These are phyloP conservation scores for Diaporthe vexans DNA, from an alignment of 2,329 filamentous ascomycete genomes.

Conservation along the genomic window DNA sequence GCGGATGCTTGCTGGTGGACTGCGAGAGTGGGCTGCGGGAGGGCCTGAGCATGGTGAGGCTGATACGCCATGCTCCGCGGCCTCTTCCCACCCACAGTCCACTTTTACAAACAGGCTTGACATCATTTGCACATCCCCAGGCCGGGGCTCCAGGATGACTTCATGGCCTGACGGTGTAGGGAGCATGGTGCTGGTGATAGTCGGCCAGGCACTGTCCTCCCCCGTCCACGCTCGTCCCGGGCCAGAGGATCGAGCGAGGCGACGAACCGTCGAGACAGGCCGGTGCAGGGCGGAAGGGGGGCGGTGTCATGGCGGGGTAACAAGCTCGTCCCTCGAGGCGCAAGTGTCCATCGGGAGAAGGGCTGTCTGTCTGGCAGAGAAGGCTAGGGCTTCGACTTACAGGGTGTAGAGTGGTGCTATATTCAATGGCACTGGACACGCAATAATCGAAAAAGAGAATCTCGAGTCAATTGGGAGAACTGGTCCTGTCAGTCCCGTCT, in stretches of 20 bases:
- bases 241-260: constrained; percentile 14
- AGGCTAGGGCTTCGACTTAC: constrained; percentile 4
- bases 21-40: constrained; percentile 18
- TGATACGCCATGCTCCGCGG: neutral
- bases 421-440: constrained; percentile 1
- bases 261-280: neutral
- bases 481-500: too few species aligned
- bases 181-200: neutral
- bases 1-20: constrained; percentile 10
- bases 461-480: neutral
- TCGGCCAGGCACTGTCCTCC: constrained; percentile 6
- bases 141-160: constrained; percentile 26
- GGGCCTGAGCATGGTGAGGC: constrained; percentile 20
- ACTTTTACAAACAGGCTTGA: constrained; percentile 38
- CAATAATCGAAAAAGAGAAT: neutral
- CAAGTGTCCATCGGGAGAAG: neutral
- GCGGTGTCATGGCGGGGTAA: constrained; percentile 34
- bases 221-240: neutral
- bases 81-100: constrained; percentile 23
- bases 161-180: constrained; percentile 20
- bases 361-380: neutral
- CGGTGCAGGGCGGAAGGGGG: neutral
- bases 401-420: neutral
- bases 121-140: constrained; percentile 30
- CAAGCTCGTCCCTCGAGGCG: neutral